Conservation (phyloP, 768 basidiomycete species). For the Mycena albidolilacea region DNA sequence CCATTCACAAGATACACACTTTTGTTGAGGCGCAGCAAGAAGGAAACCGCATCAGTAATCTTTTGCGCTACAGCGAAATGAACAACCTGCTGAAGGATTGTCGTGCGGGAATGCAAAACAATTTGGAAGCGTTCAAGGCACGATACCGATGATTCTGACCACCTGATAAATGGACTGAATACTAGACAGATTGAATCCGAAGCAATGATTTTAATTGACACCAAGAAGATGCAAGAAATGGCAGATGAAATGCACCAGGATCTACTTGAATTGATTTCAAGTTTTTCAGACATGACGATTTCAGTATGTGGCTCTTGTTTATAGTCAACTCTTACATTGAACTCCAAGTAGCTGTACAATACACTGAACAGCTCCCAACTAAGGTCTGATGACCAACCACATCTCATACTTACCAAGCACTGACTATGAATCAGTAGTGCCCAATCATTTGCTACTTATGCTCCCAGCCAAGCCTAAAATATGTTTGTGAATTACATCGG, state of each 20-base stretch:
- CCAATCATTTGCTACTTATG: not conserved
- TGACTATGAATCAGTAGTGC: not conserved
- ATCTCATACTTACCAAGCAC: not conserved
- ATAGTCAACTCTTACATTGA: not conserved
- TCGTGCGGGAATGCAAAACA: not conserved
- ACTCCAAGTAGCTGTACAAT: not conserved
- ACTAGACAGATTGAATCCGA: not conserved
- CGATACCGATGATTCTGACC: too few species aligned
- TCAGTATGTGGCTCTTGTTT: not conserved
- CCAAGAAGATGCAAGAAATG: not conserved
- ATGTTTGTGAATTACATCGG: not conserved
- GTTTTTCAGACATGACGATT: not conserved
- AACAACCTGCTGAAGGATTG: not conserved
- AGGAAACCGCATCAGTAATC: not conserved
- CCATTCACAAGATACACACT: not conserved
- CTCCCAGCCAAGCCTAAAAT: not conserved
- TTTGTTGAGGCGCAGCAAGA: not conserved
- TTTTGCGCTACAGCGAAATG: not conserved
- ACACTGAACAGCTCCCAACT: not conserved
- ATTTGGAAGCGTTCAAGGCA: not conserved
- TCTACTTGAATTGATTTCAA: not conserved
- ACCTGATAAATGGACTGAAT: not conserved
- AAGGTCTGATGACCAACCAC: not conserved
- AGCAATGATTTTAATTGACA: not conserved
- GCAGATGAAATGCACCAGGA: not conserved